Evolutionary conservation across 345 rosid genomes (phyloP).

Genomic region (Excoecaria agallocha): DNA sequence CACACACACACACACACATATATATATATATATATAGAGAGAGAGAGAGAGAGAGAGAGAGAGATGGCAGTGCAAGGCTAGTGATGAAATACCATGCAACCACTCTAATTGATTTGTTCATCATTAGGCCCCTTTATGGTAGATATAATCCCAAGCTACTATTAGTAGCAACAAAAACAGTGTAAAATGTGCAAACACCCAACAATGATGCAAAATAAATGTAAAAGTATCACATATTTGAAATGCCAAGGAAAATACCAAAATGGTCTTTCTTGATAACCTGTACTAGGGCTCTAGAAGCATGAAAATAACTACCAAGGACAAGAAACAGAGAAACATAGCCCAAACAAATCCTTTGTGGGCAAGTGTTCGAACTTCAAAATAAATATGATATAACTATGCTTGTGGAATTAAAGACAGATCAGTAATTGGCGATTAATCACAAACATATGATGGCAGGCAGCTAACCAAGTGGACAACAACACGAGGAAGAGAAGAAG

Average conservation of each 20-base stretch:
- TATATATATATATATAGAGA: neutral
- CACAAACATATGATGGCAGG: neutral
- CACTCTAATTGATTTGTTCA: slow-evolving; percentile 11
- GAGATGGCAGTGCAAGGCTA: neutral
- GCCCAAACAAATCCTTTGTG: too few relatives aligned
- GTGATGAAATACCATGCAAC: slow-evolving; percentile 6
- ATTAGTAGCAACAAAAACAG: neutral
- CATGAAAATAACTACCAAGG: too few relatives aligned
- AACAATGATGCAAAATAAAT: too few relatives aligned
- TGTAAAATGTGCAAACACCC: too few relatives aligned
- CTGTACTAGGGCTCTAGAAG: too few relatives aligned
- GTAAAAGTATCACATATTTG: too few relatives aligned
- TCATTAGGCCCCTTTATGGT: slow-evolving; percentile 9
- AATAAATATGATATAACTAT: too few relatives aligned
- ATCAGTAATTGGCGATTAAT: neutral
- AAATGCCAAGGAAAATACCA: too few relatives aligned
- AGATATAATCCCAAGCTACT: neutral
- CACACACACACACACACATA: too few relatives aligned
- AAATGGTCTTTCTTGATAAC: too few relatives aligned
- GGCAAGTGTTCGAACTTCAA: too few relatives aligned
- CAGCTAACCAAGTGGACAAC: neutral
- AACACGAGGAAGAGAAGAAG: neutral
- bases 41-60: neutral
- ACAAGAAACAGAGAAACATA: too few relatives aligned
- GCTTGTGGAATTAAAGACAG: neutral